phyloP scores from a whole-genome alignment of 305 asterid genomes.

The Andrographis paniculata region DNA sequence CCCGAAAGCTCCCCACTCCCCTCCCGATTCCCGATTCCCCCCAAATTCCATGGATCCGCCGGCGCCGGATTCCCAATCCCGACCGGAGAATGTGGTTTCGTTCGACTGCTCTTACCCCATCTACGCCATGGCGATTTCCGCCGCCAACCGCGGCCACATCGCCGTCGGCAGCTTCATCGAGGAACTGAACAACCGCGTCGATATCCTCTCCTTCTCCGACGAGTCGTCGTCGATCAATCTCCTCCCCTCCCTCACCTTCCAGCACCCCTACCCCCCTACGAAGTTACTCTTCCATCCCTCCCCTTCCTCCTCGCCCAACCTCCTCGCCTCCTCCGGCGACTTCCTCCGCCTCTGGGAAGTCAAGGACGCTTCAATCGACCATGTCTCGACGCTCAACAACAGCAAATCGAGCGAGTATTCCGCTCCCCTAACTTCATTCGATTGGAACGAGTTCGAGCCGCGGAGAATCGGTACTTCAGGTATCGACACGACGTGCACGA shows the following conservation, averaged over 20 bases:
- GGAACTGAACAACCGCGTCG: constrained; percentile 63
- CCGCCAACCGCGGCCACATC: constrained; percentile 38
- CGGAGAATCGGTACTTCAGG: constrained; percentile 65
- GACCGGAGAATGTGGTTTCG: constrained; percentile 36
- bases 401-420: constrained; percentile 64
- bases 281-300: constrained; percentile 71
- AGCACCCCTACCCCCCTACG: constrained; percentile 85
- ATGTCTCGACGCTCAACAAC: constrained; percentile 37
- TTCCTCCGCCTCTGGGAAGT: constrained; percentile 73
- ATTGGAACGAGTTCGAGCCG: constrained; percentile 80
- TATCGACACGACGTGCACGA: constrained; percentile 71
- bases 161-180: constrained; percentile 74
- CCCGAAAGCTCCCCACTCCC: too few species aligned
- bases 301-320: constrained; percentile 33
- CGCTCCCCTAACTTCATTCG: constrained; percentile 78
- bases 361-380: constrained; percentile 36
- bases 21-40: too few species aligned
- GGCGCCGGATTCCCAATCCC: constrained; percentile 32
- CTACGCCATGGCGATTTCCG: constrained; percentile 68
- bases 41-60: constrained; percentile 35
- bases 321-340: constrained; percentile 84
- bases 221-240: constrained; percentile 39
- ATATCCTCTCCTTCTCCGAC: constrained; percentile 54
- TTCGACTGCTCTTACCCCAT: constrained; percentile 49
- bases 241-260: constrained; percentile 46